These are phyloP conservation scores for Silene uniflora DNA, from an alignment of 148 eudicot species.

Conservation along the genomic window DNA sequence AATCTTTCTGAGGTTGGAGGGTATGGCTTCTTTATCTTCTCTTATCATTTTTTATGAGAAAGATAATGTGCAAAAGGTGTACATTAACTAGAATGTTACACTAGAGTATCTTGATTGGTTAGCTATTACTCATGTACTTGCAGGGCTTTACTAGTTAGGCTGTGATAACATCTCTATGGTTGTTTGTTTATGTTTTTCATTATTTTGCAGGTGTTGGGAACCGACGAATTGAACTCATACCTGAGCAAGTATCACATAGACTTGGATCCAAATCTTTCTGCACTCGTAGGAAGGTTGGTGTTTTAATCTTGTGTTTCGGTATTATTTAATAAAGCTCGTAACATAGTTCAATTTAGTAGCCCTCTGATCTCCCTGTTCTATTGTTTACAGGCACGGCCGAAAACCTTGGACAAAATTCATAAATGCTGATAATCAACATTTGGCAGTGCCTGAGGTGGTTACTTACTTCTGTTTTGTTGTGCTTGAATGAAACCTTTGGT, in stretches of 20 bases:
- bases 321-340: not conserved
- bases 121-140: too few species aligned
- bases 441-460: constrained; percentile 88
- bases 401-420: constrained; percentile 88
- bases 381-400: constrained; percentile 61
- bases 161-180: not conserved
- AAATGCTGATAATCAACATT: constrained; percentile 77
- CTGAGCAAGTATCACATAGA: constrained; percentile 72
- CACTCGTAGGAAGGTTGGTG: constrained; percentile 84
- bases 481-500: not conserved
- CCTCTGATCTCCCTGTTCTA: not conserved
- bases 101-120: too few species aligned
- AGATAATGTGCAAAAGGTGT: too few species aligned
- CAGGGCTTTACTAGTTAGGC: too few species aligned
- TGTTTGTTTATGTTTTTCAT: not conserved
- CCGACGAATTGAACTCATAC: constrained; percentile 77
- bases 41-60: too few species aligned
- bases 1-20: too few species aligned
- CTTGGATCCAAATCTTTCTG: constrained; percentile 78
- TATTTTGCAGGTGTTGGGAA: constrained; percentile 62
- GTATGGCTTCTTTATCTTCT: too few species aligned
- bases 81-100: too few species aligned
- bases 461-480: not conserved
- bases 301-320: not conserved
- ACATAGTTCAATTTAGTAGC: not conserved